These are phyloP conservation scores for Tetrahymena thermophila DNA, from an alignment of 73 alveolate species.

Conservation along the genomic window DNA sequence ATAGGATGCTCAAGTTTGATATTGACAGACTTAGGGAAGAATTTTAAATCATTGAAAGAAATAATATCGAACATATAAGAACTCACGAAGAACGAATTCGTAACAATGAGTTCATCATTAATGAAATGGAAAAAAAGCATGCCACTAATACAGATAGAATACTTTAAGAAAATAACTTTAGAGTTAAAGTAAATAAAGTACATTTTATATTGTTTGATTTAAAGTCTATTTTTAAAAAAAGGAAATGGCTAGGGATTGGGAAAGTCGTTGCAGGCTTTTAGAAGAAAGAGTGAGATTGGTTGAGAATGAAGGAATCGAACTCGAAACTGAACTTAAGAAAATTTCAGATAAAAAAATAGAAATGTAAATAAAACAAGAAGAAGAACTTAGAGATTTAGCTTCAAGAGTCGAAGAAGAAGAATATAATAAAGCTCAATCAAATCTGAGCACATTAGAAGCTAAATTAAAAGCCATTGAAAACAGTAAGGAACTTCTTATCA, in stretches of 20 bases:
- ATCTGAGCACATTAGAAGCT: conserved; percentile 23
- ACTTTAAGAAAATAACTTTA: conserved; percentile 36
- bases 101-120: conserved; percentile 29
- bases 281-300: conserved; percentile 35
- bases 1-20: conserved; percentile 18
- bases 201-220: background rate
- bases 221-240: background rate
- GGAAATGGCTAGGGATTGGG: conserved; percentile 46
- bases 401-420: conserved; percentile 43
- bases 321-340: conserved; percentile 22
- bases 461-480: conserved; percentile 43
- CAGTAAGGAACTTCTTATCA: conserved; percentile 15
- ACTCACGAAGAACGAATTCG: conserved; percentile 34
- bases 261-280: conserved; percentile 31
- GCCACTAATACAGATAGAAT: conserved; percentile 34
- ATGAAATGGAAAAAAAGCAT: conserved; percentile 41
- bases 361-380: conserved; percentile 33
- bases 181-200: background rate
- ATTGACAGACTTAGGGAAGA: conserved; percentile 42
- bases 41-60: conserved; percentile 27
- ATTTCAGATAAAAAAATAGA: conserved; percentile 32
- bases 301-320: conserved; percentile 28
- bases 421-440: conserved; percentile 15
- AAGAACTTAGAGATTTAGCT: conserved; percentile 39
- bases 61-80: conserved; percentile 25